These are phyloP conservation scores for Stevia rebaudiana DNA, from an alignment of 140 eudicot species.

Conservation along the genomic window DNA sequence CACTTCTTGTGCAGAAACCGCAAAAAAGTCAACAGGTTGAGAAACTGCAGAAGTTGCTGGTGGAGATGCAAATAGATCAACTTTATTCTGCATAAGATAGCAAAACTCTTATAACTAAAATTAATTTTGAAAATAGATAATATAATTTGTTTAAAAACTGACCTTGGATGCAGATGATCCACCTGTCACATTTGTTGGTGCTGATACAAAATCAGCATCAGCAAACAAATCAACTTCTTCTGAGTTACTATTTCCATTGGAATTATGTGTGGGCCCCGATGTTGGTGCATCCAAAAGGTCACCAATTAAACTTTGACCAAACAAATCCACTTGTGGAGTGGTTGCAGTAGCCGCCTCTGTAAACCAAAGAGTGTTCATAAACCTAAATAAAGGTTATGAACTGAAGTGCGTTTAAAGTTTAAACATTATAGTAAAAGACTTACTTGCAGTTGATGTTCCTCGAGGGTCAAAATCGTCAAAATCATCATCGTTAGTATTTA, in stretches of 20 bases:
- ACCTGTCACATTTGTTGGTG: conserved; percentile 45
- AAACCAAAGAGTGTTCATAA: not conserved
- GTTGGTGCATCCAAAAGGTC: conserved; percentile 75
- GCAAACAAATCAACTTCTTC: conserved; percentile 93
- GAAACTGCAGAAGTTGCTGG: conserved; percentile 45
- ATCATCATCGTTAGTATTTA: conserved; percentile 60
- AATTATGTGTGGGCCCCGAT: conserved; percentile 40
- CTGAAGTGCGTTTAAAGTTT: not conserved
- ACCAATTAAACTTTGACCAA: conserved; percentile 65
- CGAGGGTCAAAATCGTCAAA: conserved; percentile 97
- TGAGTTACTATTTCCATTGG: conserved; percentile 34
- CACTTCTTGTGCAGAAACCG: conserved; percentile 46
- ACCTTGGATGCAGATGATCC: conserved; percentile 49
- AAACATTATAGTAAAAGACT: conserved; percentile 20
- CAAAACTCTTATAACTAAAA: not conserved
- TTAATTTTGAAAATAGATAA: not conserved
- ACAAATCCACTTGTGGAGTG: conserved; percentile 73
- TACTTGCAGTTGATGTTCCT: conserved; percentile 75
- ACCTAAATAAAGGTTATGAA: not conserved
- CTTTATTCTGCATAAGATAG: conserved; percentile 39
- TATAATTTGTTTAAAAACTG: not conserved
- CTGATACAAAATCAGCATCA: conserved; percentile 90
- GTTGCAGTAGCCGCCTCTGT: conserved; percentile 72
- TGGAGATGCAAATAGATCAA: conserved; percentile 60
- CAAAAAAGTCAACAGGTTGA: conserved; percentile 67